These are phyloP conservation scores for Podila epicladia DNA, from an alignment of 192 early-diverging fungal species.

Conservation along the genomic window DNA sequence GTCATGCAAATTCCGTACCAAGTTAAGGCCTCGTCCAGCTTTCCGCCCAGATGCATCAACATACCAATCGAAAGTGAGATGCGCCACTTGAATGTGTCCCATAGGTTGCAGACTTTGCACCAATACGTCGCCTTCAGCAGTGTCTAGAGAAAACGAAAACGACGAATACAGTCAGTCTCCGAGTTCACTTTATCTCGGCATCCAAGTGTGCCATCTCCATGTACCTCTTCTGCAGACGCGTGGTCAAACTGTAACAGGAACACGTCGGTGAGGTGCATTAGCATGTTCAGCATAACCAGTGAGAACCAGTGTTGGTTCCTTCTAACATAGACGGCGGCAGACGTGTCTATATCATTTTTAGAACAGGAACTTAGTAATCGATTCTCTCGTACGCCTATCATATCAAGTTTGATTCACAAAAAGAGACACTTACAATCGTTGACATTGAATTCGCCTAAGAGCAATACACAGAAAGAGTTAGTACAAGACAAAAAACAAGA, in stretches of 20 bases:
- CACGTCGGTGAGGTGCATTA: conserved; percentile 33
- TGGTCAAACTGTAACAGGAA: conserved; percentile 37
- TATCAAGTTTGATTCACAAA: not conserved
- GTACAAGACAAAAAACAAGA: not conserved
- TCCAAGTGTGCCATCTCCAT: not conserved
- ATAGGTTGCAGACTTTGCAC: conserved; percentile 19
- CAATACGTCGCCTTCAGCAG: conserved; percentile 37
- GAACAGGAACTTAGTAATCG: not conserved
- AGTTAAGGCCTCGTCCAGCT: conserved; percentile 29
- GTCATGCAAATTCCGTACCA: conserved; percentile 43
- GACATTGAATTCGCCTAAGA: conserved; percentile 30
- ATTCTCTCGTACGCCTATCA: not conserved
- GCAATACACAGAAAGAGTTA: not conserved
- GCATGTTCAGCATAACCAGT: conserved; percentile 39
- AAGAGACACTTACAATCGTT: conserved; percentile 23
- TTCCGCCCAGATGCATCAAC: conserved; percentile 34
- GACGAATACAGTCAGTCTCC: not conserved
- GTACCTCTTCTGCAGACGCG: conserved; percentile 34
- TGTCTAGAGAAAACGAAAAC: conserved; percentile 3
- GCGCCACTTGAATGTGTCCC: conserved; percentile 31
- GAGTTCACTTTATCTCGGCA: not conserved
- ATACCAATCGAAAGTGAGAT: conserved; percentile 37
- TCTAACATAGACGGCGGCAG: conserved; percentile 15
- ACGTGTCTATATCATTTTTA: conserved; percentile 12
- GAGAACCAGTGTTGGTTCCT: conserved; percentile 45